Evolutionary conservation across 164 flowering plant genomes (phyloP).

Genomic region (Aristolochia fimbriata): DNA sequence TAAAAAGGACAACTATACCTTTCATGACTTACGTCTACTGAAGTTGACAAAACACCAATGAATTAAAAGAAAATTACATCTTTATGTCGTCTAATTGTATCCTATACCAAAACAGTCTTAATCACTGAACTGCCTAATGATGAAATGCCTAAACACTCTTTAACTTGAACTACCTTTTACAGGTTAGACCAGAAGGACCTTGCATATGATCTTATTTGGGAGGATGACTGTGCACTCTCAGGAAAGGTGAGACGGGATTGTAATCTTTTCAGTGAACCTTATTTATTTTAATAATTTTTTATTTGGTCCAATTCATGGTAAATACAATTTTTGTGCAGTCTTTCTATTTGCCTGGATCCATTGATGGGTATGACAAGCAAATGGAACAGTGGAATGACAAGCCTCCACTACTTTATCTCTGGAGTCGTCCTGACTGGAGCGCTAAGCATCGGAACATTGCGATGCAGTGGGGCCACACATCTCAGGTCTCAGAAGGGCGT

Average conservation of each 20-base stretch:
- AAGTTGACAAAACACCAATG: too few relatives aligned
- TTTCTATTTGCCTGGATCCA: constrained; percentile 83
- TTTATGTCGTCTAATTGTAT: too few relatives aligned
- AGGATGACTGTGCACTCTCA: constrained; percentile 40
- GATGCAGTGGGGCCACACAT: constrained; percentile 36
- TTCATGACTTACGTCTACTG: too few relatives aligned
- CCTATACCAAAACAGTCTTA: too few relatives aligned
- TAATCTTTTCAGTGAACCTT: neutral
- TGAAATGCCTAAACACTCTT: too few relatives aligned
- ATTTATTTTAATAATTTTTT: neutral
- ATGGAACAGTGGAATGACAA: constrained; percentile 66
- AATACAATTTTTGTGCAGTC: constrained; percentile 32
- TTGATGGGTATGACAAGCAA: constrained; percentile 52
- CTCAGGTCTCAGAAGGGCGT: neutral
- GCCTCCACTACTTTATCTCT: constrained; percentile 64
- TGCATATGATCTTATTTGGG: constrained; percentile 62
- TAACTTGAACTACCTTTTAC: neutral
- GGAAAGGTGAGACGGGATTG: constrained; percentile 44
- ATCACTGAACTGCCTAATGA: too few relatives aligned
- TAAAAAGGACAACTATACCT: too few relatives aligned
- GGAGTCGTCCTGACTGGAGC: constrained; percentile 80
- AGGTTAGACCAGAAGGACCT: constrained; percentile 52
- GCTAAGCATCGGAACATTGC: constrained; percentile 48
- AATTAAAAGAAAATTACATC: too few relatives aligned
- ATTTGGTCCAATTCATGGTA: neutral